Base-by-base conservation (phyloP, 1,284 basidiomycete species). In the Leccinum fallax region DNA sequence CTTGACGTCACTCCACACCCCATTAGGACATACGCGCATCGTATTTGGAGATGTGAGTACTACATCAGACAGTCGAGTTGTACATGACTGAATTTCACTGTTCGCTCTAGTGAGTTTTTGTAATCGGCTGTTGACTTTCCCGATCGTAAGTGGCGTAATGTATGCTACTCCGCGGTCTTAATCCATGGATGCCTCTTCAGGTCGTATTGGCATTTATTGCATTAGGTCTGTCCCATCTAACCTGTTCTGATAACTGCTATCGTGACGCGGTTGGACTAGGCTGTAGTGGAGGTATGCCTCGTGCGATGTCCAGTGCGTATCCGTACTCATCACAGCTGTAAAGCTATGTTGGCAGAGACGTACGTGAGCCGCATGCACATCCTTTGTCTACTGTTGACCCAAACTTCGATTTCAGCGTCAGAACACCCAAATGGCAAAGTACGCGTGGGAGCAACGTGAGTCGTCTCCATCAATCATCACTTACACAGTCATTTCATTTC, bases 41-140 rank as follows among this genome's bases (percentile, higher is more conserved):
- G 72, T 40, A 70, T 74, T 59, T 74, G 72, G 74, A 73, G 67
- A 65, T 52, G 74, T 76, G 53, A 65, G 72, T 57, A n/a, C 57
- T 21, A 7, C 19, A 9, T 28, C n/a, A 5, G 57, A 53, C 4
- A 16, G 56, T 21, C 13, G 21, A 51, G 11, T 24, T 19, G 16
- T 21, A 38, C 15, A 3, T 8, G n/a, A 19, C 16, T 53, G 3
- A 5, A 53, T 53, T 53, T 69, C 30, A 61, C 62, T 15, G 11
- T 34, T n/a, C 3, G 0, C 16, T 51, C 26, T 15, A 75, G 74
- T 74, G 43, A 74, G 72, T 53, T 73, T 73, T 58, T 61, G 63
- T 52, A 74, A 71, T 36, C 59, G 59, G 15, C 11, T 64, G 19
- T 63, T 76, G 62, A 76, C 72, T 2, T 34, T 58, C 57, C 63